Base-by-base conservation (phyloP, 495 filamentous ascomycete species). In the Letharia columbiana region DNA sequence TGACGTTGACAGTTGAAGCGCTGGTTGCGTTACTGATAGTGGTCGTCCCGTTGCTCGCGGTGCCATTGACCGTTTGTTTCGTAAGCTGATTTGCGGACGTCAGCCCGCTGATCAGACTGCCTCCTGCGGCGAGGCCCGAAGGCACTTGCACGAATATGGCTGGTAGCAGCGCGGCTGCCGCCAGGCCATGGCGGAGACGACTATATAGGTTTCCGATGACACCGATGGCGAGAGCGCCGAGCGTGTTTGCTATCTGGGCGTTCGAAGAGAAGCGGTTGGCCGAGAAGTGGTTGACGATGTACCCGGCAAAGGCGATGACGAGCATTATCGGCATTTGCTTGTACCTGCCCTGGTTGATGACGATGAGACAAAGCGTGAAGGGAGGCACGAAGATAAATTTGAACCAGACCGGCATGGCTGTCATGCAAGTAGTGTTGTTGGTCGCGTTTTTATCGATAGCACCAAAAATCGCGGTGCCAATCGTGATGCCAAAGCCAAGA, bases 141-240 rank as follows among this genome's bases (percentile, higher is more conserved):
- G 93, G 93, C 8, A 98, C 94, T 62, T 94, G 90, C 8, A 98
- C 93, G 70, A 96, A 96, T 67, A 98, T 96, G 7, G 90, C 93
- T 1, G 93, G 93, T 1, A 98, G 77, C 77, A 98, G 89, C 10
- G 90, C 89, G 1, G 91, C 90, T 2, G 92, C 92, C 0, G 93
- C 92, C 18, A 96, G 81, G 2, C 91, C 91, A 72, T 94, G 88
- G 63, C 87, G 82, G n/a, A 92, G 70, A 17, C 94, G 83, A 11
- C 89, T 89, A 77, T 97, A 96, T 11, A 95, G 72, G 74, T 97
- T 97, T 15, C 90, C 93, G 52, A 92, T 77, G 7, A 96, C 82
- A 33, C 93, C 93, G 62, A 97, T 88, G 33, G 88, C 86, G 65
- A 98, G 86, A 0, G 93, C 92, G 42, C 91, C 92, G 20, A 97